Evolutionary conservation across 495 filamentous ascomycete species (phyloP).

Genomic region (Xylaria sp.): DNA sequence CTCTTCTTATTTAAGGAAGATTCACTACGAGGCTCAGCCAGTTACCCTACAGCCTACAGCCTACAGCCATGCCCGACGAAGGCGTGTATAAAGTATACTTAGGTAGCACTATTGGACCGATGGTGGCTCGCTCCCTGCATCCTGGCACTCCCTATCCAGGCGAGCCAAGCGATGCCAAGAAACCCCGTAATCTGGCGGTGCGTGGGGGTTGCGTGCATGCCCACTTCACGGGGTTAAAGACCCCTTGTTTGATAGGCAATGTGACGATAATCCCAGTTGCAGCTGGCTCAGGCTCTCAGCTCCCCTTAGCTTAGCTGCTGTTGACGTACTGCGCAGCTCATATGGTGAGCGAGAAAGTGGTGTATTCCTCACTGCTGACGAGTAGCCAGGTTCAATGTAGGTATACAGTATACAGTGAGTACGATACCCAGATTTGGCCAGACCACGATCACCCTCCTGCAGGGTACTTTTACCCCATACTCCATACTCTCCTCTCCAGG

Average conservation of each 20-base stretch:
- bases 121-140: conserved; percentile 1
- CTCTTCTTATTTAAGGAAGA: conserved; percentile 1
- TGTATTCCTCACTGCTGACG: background rate
- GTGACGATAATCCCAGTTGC: conserved; percentile 24
- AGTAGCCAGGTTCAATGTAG: background rate
- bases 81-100: conserved; percentile 7
- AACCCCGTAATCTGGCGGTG: conserved; percentile 25
- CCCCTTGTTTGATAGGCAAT: conserved; percentile 24
- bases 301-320: conserved; percentile 3
- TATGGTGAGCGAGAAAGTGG: background rate
- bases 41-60: no score
- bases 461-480: conserved; percentile 29
- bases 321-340: conserved; percentile 5
- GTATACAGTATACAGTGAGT: background rate
- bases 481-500: background rate
- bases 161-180: conserved; percentile 26
- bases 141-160: conserved; percentile 2
- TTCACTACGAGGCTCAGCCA: conserved; percentile 13
- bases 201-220: conserved; percentile 25
- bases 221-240: conserved; percentile 9
- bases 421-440: background rate
- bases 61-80: background rate
- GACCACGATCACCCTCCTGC: conserved; percentile 11
- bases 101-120: conserved; percentile 11
- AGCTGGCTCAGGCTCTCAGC: conserved; percentile 16